Evolutionary conservation across 2,329 filamentous ascomycete species (phyloP).

Genomic region (Blastomyces gilchristii): DNA sequence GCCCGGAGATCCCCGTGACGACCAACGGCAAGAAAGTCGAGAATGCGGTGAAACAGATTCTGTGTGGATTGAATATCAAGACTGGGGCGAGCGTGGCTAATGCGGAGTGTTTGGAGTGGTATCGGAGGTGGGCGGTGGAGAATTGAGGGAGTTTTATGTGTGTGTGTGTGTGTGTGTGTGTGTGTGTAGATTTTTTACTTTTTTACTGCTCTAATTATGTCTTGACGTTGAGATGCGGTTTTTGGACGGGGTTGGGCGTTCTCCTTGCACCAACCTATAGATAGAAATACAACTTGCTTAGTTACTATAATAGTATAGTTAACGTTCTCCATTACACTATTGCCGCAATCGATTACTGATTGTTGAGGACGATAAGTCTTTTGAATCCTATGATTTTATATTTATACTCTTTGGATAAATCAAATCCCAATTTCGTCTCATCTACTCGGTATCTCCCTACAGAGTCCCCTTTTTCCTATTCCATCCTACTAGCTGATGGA

Average conservation of each 20-base stretch:
- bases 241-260: too few species aligned
- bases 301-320: background rate
- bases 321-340: background rate
- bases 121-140: conserved; percentile 60
- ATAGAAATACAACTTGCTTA: background rate
- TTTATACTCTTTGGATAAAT: too few species aligned
- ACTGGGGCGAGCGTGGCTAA: conserved; percentile 92
- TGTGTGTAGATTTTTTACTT: background rate
- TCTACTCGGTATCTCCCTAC: too few species aligned
- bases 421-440: background rate
- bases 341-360: background rate
- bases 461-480: too few species aligned
- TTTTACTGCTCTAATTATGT: background rate
- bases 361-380: background rate
- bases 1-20: conserved; percentile 79
- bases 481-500: too few species aligned
- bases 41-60: conserved; percentile 89
- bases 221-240: background rate
- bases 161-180: too few species aligned
- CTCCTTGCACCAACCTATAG: too few species aligned
- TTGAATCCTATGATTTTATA: background rate
- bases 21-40: conserved; percentile 98
- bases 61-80: conserved; percentile 77
- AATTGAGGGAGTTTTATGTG: conserved; percentile 24
- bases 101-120: conserved; percentile 79